These are phyloP conservation scores for Berkeleyomyces rouxiae DNA, from an alignment of 2,329 filamentous ascomycete species.

Conservation along the genomic window DNA sequence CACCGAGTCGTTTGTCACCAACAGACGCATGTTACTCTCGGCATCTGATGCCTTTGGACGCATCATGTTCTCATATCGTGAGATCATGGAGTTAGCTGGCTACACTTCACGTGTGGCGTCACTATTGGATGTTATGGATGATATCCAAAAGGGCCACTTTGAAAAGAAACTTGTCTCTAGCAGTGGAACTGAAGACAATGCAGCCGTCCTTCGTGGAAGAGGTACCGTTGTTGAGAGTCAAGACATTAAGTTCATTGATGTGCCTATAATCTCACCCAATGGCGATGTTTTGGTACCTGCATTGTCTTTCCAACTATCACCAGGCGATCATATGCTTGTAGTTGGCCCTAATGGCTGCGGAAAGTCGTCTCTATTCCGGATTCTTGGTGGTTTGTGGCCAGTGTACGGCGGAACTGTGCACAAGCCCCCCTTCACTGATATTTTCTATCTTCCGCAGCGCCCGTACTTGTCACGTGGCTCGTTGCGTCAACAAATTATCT, in stretches of 20 bases:
- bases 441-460: slow-evolving; percentile 95
- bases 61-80: slow-evolving; percentile 95
- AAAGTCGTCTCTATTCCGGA: slow-evolving; percentile 90
- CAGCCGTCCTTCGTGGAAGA: slow-evolving; percentile 64
- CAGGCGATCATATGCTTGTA: slow-evolving; percentile 81
- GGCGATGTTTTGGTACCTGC: slow-evolving; percentile 79
- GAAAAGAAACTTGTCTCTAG: slow-evolving; percentile 94
- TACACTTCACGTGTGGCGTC: slow-evolving; percentile 87
- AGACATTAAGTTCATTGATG: slow-evolving; percentile 70
- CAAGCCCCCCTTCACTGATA: slow-evolving; percentile 80
- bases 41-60: slow-evolving; percentile 92
- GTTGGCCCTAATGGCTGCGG: slow-evolving; percentile 95
- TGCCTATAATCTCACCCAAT: slow-evolving; percentile 94
- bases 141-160: slow-evolving; percentile 77
- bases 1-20: slow-evolving; percentile 75
- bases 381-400: slow-evolving; percentile 90
- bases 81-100: slow-evolving; percentile 87
- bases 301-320: slow-evolving; percentile 71
- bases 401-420: slow-evolving; percentile 89
- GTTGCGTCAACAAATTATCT: slow-evolving; percentile 92
- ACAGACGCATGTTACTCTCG: slow-evolving; percentile 75
- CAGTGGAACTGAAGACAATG: slow-evolving; percentile 64
- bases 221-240: slow-evolving; percentile 68
- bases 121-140: slow-evolving; percentile 83
- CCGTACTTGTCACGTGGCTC: slow-evolving; percentile 85